Conservation (phyloP, 2,329 filamentous ascomycete species). For the Trichoderma semiorbis region DNA sequence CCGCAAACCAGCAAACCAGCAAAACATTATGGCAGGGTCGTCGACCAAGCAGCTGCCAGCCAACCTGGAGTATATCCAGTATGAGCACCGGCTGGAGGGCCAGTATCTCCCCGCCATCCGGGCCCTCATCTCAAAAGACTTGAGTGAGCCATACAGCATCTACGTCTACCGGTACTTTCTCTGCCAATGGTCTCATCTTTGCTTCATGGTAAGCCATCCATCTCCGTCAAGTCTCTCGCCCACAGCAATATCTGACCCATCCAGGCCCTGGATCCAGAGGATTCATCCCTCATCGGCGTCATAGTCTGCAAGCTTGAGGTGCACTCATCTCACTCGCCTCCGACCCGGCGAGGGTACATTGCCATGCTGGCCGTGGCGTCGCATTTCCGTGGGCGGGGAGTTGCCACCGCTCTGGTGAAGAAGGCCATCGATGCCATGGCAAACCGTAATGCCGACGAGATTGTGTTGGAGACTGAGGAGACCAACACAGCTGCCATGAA, state of each 20-base stretch:
- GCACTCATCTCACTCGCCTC: conserved; percentile 75
- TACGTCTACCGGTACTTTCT: conserved; percentile 99
- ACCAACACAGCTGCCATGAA: conserved; percentile 86
- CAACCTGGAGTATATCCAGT: conserved; percentile 58
- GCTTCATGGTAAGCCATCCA: conserved; percentile 68
- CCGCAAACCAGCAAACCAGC: background rate
- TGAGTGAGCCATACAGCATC: conserved; percentile 98
- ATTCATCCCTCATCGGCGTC: conserved; percentile 73
- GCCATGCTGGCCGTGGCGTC: conserved; percentile 95
- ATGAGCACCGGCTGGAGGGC: conserved; percentile 57
- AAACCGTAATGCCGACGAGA: conserved; percentile 78
- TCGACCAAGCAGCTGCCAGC: conserved; percentile 37
- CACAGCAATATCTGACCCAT: background rate
- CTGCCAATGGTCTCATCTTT: conserved; percentile 97
- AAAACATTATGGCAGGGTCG: conserved; percentile 34
- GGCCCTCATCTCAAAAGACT: conserved; percentile 88
- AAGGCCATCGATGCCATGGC: conserved; percentile 91
- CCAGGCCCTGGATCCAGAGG: conserved; percentile 58
- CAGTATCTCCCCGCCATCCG: conserved; percentile 80
- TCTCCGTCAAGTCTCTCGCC: background rate
- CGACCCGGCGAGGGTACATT: conserved; percentile 83
- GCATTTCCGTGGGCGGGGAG: conserved; percentile 75
- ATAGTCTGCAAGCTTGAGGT: conserved; percentile 92
- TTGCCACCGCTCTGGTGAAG: conserved; percentile 84
- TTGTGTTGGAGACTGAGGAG: conserved; percentile 94